Conservation (phyloP, 805 yeast genomes). For the Torulaspora indica region DNA sequence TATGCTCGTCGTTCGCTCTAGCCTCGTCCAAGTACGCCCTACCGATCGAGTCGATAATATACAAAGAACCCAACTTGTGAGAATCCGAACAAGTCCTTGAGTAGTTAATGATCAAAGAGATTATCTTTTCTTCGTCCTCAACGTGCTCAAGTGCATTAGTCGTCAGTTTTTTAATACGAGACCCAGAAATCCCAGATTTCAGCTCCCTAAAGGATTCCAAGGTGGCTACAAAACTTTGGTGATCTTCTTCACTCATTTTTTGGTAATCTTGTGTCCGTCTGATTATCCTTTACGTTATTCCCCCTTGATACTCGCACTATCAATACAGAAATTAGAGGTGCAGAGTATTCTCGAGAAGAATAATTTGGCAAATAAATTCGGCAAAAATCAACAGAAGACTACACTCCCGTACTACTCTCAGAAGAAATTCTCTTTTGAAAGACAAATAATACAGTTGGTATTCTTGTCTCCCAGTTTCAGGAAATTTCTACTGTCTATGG, state of each 20-base stretch:
- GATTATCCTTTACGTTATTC: slow-evolving; percentile 4
- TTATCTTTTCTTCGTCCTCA: slow-evolving; percentile 32
- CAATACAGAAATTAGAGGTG: slow-evolving; percentile 4
- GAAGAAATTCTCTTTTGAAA: not conserved
- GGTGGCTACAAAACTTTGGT: slow-evolving; percentile 39
- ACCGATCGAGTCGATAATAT: slow-evolving; percentile 87
- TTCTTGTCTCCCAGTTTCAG: not conserved
- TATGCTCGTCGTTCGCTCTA: slow-evolving; percentile 47
- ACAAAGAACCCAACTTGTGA: slow-evolving; percentile 86
- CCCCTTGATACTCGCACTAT: slow-evolving; percentile 8
- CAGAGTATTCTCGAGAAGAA: not conserved
- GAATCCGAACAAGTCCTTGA: slow-evolving; percentile 69
- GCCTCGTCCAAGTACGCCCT: slow-evolving; percentile 79
- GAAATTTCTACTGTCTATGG: slow-evolving; percentile 1
- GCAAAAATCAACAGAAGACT: slow-evolving; percentile 6
- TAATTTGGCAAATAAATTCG: slow-evolving; percentile 1
- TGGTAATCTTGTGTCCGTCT: not conserved
- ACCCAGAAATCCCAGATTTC: slow-evolving; percentile 90
- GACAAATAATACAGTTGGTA: not conserved
- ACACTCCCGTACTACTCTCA: slow-evolving; percentile 12
- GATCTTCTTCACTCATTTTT: slow-evolving; percentile 17
- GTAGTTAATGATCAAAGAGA: slow-evolving; percentile 36
- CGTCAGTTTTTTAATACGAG: slow-evolving; percentile 83
- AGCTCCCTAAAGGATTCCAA: slow-evolving; percentile 45
- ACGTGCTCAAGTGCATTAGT: slow-evolving; percentile 71